Base-by-base conservation (phyloP, 139 green algal species). In the Dunaliella primolecta region DNA sequence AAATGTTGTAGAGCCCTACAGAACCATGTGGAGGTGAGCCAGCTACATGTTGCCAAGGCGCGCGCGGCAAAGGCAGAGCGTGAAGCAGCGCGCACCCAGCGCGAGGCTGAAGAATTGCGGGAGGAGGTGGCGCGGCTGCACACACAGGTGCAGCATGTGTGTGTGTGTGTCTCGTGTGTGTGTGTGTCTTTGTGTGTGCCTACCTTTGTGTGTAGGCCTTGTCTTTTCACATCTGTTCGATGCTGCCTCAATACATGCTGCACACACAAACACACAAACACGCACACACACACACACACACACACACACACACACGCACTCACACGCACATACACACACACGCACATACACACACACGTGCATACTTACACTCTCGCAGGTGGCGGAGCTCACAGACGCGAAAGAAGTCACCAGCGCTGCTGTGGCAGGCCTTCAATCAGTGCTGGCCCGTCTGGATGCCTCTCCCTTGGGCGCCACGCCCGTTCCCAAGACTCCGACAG, bases 381-480 rank as follows among this genome's bases (percentile, higher is more conserved):
- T 92, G 24, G 81, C 20, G 11, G 90, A 91, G 76, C 85, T 93
- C 31, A 34, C 84, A 11, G 91, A 90, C 32, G 81, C 87, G 7
- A 81, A 81, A 27, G 91, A 94, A 34, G 87, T 93, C 1, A 91
- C 90, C 0, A 86, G 81, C 3, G 83, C 88, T 2, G 90, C 92
- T 2, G 81, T 95, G 3, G 80, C 78, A 0, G 80, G 85, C 33
- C 86, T 95, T 71, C 88, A 95, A 75, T 79, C 57, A 1, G 93
- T 88, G 30, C 87, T 95, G 0, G 83, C 83, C 23, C 83, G 85
- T 27, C 89, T 94, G 1, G 91, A 94, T 36, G 34, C 83, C 7
- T 79, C 84, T 24, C 81, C 85, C 15, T 15, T 64, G 7, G 46
- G 46, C 46, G 7, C 7, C 46, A 64, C 46, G 15, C 46, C 46